phyloP scores from a whole-genome alignment of 257 asterid genomes.

The Solanum virginianum region DNA sequence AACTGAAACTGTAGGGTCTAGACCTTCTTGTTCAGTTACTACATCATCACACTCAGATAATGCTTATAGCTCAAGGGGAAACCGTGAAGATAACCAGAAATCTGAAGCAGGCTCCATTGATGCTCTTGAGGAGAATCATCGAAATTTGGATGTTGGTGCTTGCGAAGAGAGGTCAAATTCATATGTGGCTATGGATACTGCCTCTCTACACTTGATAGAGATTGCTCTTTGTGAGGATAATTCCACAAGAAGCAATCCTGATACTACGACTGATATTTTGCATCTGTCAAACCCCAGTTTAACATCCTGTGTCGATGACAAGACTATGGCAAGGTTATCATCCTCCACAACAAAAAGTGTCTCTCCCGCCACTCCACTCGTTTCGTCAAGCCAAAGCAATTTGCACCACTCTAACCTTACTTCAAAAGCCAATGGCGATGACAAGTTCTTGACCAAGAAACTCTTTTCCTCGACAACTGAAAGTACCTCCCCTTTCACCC shows the following conservation, averaged over 20 bases:
- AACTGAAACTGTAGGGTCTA: constrained; percentile 29
- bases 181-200: constrained; percentile 7
- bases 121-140: constrained; percentile 14
- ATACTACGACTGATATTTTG: constrained; percentile 3
- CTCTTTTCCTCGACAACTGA: constrained; percentile 18
- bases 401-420: constrained; percentile 7
- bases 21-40: constrained; percentile 36
- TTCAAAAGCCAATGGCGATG: constrained; percentile 27
- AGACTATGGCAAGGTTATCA: constrained; percentile 28
- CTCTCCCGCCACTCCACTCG: constrained; percentile 18
- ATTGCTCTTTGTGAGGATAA: constrained; percentile 12
- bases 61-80: constrained; percentile 17
- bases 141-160: constrained; percentile 19
- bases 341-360: constrained; percentile 17
- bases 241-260: constrained; percentile 5
- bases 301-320: constrained; percentile 26
- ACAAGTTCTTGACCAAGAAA: constrained; percentile 41
- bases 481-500: constrained; percentile 14
- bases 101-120: constrained; percentile 13
- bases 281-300: constrained; percentile 3
- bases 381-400: constrained; percentile 24
- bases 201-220: constrained; percentile 12
- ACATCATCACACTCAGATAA: constrained; percentile 44
- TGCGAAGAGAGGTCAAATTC: constrained; percentile 21
- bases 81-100: constrained; percentile 18